Conservation (phyloP, 1,284 basidiomycete genomes). For the Amylostereum chailletii region DNA sequence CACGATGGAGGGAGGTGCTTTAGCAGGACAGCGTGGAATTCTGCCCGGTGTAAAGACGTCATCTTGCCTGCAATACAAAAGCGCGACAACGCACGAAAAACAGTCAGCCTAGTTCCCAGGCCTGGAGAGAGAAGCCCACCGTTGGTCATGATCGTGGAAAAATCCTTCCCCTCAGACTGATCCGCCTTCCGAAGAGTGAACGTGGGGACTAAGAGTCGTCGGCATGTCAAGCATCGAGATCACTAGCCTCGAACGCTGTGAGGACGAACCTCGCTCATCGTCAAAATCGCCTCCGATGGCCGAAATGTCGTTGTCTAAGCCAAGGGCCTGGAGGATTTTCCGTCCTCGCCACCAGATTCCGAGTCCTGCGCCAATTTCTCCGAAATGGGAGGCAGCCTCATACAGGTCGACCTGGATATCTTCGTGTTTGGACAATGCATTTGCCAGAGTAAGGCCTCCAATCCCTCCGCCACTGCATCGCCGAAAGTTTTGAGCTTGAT, state of each 20-base stretch:
- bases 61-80: conserved; percentile 25
- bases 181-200: neutral
- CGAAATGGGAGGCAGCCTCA: conserved; percentile 36
- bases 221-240: neutral
- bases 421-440: conserved; percentile 27
- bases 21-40: conserved; percentile 36
- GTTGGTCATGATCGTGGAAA: no score
- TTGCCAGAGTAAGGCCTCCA: conserved; percentile 36
- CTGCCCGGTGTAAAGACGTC: conserved; percentile 34
- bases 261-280: conserved; percentile 23
- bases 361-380: conserved; percentile 41
- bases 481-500: no score
- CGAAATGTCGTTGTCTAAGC: conserved; percentile 28
- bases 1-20: conserved; percentile 25
- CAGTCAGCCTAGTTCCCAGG: neutral
- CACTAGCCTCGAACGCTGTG: neutral
- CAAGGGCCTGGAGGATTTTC: conserved; percentile 32
- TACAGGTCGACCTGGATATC: conserved; percentile 38
- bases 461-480: conserved; percentile 36
- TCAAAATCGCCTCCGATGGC: conserved; percentile 33
- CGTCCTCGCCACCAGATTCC: conserved; percentile 37
- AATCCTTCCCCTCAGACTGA: neutral
- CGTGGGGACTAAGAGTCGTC: neutral
- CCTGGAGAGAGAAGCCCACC: neutral
- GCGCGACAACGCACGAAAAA: neutral